Base-by-base conservation (phyloP, 352 stramenopile species). In the Phytophthora europaea region DNA sequence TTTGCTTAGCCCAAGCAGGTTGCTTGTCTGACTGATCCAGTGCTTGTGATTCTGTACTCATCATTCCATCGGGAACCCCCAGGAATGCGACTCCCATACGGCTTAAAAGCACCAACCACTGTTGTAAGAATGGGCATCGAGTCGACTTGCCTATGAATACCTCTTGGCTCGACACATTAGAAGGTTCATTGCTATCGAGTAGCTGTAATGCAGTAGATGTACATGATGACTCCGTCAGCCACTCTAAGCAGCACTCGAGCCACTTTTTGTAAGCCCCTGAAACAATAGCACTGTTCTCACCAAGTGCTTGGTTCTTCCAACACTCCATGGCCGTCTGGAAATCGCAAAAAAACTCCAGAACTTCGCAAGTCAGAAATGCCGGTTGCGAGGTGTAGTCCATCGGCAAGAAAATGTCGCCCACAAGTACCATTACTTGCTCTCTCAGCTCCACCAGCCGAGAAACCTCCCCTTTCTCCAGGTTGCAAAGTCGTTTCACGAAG, bases 81-180 rank as follows among this genome's bases (percentile, higher is more conserved):
- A 78, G n/a, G 15, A 79, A 47, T 20, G 62, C 45, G 7, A 76
- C 60, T 4, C 57, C 75, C 16, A 88, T 22, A 55, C 67, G 72
- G 34, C 68, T 80, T 28, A 78, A 6, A 33, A 66, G 67, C n/a
- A 80, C 60, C 20, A 93, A 59, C 85, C 85, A 94, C 47, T 85
- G 75, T 60, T 94, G 87, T 2, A 93, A 53, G 16, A 93, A 84
- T 23, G 87, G 79, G 23, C 88, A 92, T 26, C 36, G 31, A 55
- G 76, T 83, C 23, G 61, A 61, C 0, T 57, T 38, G 0, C 67
- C 66, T n/a, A 92, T 65, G 26, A 94, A 90, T 26, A 75, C 70
- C 3, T 68, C 62, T 18, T 80, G 59, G 50, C 72, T 78, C 40
- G 81, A 31, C 16, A 18, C 36, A 31, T 67, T 60, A 51, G 72